These are phyloP conservation scores for Pulveroboletus ravenelii DNA, from an alignment of 768 basidiomycete genomes.

Conservation along the genomic window DNA sequence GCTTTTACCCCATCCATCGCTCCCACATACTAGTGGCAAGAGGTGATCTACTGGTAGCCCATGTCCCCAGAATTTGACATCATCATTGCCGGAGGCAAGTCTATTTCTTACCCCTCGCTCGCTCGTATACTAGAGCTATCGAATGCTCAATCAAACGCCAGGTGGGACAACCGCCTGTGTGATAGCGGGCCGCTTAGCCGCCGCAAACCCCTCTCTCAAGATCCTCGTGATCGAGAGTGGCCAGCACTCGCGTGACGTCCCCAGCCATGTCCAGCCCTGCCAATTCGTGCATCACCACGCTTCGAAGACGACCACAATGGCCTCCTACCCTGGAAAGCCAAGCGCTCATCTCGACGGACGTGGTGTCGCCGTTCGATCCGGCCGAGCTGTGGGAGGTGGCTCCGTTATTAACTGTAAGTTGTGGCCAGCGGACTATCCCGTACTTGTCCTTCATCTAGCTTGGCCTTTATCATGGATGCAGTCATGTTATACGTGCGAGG, in stretches of 20 bases:
- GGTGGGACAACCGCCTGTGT: conserved; percentile 56
- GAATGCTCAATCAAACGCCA: not conserved
- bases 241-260: conserved; percentile 42
- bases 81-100: too few species aligned
- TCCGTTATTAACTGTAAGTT: conserved; percentile 55
- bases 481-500: conserved; percentile 55
- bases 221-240: conserved; percentile 63
- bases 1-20: too few species aligned
- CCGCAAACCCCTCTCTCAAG: conserved; percentile 48
- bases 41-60: too few species aligned
- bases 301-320: conserved; percentile 39
- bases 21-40: too few species aligned
- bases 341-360: conserved; percentile 46
- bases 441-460: not conserved
- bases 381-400: conserved; percentile 57
- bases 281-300: conserved; percentile 42
- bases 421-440: too few species aligned
- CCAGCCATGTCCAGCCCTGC: conserved; percentile 50
- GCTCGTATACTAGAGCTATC: too few species aligned
- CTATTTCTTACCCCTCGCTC: too few species aligned
- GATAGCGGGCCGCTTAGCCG: conserved; percentile 45
- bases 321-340: conserved; percentile 35
- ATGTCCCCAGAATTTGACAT: too few species aligned
- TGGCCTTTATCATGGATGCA: not conserved
- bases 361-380: conserved; percentile 38